Conservation (phyloP, 176 grass and related monocot species). For the Oryza nivara region DNA sequence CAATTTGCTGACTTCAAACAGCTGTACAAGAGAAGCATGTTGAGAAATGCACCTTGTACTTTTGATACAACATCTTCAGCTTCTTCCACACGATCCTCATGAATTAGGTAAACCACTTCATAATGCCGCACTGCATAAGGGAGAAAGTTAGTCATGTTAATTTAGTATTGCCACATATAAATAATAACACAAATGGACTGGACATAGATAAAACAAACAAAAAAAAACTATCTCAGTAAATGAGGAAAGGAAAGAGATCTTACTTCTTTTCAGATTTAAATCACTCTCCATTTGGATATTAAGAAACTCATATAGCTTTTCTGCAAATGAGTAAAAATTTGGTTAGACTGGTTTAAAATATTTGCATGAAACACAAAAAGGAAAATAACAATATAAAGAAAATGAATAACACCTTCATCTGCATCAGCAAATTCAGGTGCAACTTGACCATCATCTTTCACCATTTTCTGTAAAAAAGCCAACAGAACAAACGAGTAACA, state of each 20-base stretch:
- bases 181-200: constrained; percentile 30
- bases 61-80: constrained; percentile 80
- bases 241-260: constrained; percentile 16
- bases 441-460: constrained; percentile 61
- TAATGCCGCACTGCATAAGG: constrained; percentile 76
- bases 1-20: neutral
- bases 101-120: constrained; percentile 91
- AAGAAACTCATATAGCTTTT: constrained; percentile 78
- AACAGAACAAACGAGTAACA: constrained; percentile 19
- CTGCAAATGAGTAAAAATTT: constrained; percentile 48
- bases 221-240: neutral
- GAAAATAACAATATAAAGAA: neutral
- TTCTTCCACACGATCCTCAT: constrained; percentile 74
- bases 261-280: constrained; percentile 89
- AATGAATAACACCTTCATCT: constrained; percentile 59
- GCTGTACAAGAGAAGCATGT: neutral
- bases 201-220: neutral
- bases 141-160: constrained; percentile 9
- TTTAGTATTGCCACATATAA: neutral
- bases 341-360: constrained; percentile 17
- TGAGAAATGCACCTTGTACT: constrained; percentile 73
- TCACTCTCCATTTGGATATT: constrained; percentile 87
- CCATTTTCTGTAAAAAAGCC: constrained; percentile 62
- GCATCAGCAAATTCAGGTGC: constrained; percentile 90
- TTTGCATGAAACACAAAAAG: neutral